A percentile compares a stretch with the other conserved stretches of the same genome.
Conservation (phyloP, 768 basidiomycete genomes). For the Mycena venus region DNA sequence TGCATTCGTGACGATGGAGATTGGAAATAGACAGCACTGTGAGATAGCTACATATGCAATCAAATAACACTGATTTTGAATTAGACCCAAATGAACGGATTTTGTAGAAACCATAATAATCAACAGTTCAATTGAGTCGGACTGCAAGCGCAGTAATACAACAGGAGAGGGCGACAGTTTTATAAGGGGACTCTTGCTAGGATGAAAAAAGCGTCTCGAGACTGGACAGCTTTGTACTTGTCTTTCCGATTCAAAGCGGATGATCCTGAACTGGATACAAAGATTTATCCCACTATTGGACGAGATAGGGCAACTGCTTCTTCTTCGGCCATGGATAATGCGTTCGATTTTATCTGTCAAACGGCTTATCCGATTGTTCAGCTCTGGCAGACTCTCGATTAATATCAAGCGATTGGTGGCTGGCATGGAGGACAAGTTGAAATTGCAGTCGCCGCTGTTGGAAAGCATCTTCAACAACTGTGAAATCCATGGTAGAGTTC, state of each 20-base stretch:
- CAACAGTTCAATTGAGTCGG: too few relatives aligned
- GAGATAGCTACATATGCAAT: too few relatives aligned
- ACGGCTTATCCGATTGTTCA: not conserved
- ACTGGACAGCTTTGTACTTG: not conserved
- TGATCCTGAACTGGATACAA: not conserved
- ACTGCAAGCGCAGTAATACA: too few relatives aligned
- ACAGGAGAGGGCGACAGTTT: too few relatives aligned
- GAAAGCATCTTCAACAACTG: too few relatives aligned
- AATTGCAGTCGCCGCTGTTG: not conserved
- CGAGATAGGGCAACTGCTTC: not conserved
- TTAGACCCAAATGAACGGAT: too few relatives aligned
- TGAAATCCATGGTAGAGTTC: not conserved
- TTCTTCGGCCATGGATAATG: not conserved
- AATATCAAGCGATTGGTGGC: conserved; percentile 7
- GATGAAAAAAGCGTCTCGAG: not conserved
- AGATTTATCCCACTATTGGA: not conserved
- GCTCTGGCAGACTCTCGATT: not conserved
- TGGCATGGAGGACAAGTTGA: not conserved
- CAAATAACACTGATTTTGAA: too few relatives aligned
- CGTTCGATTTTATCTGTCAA: not conserved
- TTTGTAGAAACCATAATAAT: too few relatives aligned
- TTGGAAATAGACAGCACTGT: too few relatives aligned
- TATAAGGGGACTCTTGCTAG: not conserved
- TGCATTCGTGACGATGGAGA: too few relatives aligned
- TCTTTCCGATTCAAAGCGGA: not conserved